Evolutionary conservation across 192 early-diverging fungal genomes (phyloP).

Genomic region (Coemansia sp.): DNA sequence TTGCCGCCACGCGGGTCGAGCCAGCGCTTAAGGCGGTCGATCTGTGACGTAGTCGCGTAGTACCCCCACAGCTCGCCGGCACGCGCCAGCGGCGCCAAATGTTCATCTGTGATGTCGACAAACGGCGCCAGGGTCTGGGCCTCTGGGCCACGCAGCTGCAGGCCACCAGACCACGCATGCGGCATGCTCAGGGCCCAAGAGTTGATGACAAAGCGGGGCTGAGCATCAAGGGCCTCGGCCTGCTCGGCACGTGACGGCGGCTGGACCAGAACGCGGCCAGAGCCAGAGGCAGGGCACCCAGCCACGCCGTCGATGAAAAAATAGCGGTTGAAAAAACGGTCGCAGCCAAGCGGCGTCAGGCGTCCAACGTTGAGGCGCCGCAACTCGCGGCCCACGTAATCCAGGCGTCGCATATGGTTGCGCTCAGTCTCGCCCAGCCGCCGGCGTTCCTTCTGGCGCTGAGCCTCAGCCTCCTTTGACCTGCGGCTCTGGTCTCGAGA

Average conservation of each 20-base stretch:
- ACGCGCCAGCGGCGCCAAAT: conserved; percentile 6
- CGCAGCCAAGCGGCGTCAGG: conserved; percentile 69
- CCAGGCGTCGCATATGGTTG: conserved; percentile 26
- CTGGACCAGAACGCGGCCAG: conserved; percentile 62
- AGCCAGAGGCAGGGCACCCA: conserved; percentile 50
- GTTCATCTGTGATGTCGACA: neutral
- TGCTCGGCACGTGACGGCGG: conserved; percentile 52
- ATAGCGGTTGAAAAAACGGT: conserved; percentile 85
- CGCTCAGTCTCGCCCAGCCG: conserved; percentile 45
- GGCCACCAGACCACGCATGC: conserved; percentile 24
- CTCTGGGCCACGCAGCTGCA: conserved; percentile 32
- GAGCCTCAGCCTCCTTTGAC: conserved; percentile 39
- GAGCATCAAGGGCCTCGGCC: conserved; percentile 2
- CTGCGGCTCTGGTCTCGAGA: conserved; percentile 32
- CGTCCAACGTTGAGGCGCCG: conserved; percentile 64
- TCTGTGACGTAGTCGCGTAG: conserved; percentile 53
- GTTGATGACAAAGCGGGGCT: conserved; percentile 20
- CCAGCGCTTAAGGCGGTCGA: conserved; percentile 70
- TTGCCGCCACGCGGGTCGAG: conserved; percentile 69
- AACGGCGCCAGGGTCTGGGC: neutral
- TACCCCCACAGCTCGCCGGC: conserved; percentile 52
- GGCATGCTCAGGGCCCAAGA: conserved; percentile 48
- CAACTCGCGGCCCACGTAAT: conserved; percentile 70
- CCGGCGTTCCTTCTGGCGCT: conserved; percentile 45
- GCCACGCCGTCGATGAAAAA: conserved; percentile 87